phyloP scores from a whole-genome alignment of 225 moss, liverwort and hornwort species.

The Physcomitrellopsis africana region DNA sequence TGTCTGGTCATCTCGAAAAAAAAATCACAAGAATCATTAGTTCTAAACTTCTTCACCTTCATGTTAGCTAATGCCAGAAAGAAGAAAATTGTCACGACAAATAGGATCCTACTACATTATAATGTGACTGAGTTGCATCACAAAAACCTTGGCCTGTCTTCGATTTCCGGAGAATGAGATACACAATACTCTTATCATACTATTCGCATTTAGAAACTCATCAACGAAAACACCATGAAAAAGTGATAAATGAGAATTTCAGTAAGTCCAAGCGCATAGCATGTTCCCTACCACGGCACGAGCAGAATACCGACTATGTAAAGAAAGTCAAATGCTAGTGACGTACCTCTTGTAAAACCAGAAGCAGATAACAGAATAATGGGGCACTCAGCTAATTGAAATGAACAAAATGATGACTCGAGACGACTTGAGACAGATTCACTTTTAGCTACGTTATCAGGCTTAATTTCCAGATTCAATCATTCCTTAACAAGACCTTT shows the following conservation, averaged over 20 bases:
- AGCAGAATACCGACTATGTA: not conserved
- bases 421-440: not conserved
- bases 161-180: not conserved
- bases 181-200: not conserved
- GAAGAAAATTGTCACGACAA: not conserved
- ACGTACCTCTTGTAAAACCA: not conserved
- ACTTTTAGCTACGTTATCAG: no score
- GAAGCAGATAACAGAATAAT: not conserved
- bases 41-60: slow-evolving; percentile 14
- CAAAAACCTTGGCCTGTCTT: not conserved
- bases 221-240: no score
- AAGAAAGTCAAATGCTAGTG: not conserved
- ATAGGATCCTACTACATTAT: not conserved
- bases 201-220: no score
- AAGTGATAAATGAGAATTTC: no score
- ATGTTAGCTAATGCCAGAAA: not conserved
- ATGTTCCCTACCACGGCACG: not conserved
- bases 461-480: no score
- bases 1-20: slow-evolving; percentile 11
- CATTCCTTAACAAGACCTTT: no score
- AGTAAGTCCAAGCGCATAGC: not conserved
- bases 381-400: not conserved
- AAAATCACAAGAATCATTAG: not conserved
- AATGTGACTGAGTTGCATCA: slow-evolving; percentile 1
- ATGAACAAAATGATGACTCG: not conserved